Percentiles rank a stretch among this genome's conserved stretches.
Evolutionary conservation across 345 rosid genomes (phyloP).

Genomic region (Durio zibethinus): DNA sequence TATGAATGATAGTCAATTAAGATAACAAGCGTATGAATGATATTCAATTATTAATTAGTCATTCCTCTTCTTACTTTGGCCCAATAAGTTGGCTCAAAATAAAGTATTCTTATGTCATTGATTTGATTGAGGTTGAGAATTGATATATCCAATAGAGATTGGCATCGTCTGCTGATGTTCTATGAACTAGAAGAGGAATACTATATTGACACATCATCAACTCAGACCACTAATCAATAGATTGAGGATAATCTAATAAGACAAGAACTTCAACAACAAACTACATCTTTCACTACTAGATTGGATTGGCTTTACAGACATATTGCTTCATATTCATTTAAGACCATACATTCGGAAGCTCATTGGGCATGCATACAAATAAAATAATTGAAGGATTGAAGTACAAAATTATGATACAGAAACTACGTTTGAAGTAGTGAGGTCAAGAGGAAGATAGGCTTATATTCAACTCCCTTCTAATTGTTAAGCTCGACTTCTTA

Average conservation of each 20-base stretch:
- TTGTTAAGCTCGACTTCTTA: background rate
- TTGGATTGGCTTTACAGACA: background rate
- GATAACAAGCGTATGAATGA: background rate
- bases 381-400: background rate
- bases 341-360: background rate
- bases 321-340: background rate
- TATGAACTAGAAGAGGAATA: background rate
- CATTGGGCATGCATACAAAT: background rate
- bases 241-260: background rate
- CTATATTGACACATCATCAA: background rate
- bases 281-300: constrained; percentile 1
- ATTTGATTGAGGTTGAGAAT: background rate
- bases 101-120: background rate
- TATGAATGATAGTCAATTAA: background rate
- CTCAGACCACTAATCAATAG: background rate
- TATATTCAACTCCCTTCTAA: background rate
- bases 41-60: background rate
- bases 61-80: background rate
- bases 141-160: background rate
- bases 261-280: background rate
- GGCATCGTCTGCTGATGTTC: background rate
- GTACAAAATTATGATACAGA: background rate
- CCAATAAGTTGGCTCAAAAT: background rate
- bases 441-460: background rate
- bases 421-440: background rate